Evolutionary conservation across 805 yeast genomes (phyloP).

Genomic region (Saccharomycopsis olivae): DNA sequence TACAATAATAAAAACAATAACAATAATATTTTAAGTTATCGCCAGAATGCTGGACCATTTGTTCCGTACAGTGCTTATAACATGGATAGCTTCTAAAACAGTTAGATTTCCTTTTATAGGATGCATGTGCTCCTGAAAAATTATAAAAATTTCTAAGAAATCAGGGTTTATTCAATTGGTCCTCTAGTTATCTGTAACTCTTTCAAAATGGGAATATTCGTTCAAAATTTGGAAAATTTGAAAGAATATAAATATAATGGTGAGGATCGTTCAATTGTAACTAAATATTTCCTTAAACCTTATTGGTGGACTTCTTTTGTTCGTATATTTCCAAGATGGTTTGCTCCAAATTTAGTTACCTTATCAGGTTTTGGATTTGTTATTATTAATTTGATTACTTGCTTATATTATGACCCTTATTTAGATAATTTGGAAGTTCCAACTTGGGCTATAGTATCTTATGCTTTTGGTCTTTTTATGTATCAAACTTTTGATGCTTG

Average conservation of each 20-base stretch:
- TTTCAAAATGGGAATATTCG: slow-evolving; percentile 15
- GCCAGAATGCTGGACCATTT: no score
- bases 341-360: slow-evolving; percentile 93
- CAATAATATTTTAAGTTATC: no score
- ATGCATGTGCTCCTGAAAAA: background rate
- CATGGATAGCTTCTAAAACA: no score
- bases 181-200: background rate
- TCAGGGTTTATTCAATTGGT: background rate
- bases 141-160: no score
- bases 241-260: slow-evolving; percentile 34
- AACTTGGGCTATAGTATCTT: slow-evolving; percentile 62
- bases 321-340: slow-evolving; percentile 63
- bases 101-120: no score
- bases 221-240: slow-evolving; percentile 13
- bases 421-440: slow-evolving; percentile 50
- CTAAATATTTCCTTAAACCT: slow-evolving; percentile 66
- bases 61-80: no score
- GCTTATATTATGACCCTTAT: slow-evolving; percentile 64
- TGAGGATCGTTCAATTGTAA: slow-evolving; percentile 71
- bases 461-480: slow-evolving; percentile 75
- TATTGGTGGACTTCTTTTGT: slow-evolving; percentile 69
- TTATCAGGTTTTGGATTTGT: slow-evolving; percentile 69
- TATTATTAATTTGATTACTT: slow-evolving; percentile 48
- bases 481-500: slow-evolving; percentile 95
- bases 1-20: no score